These are phyloP conservation scores for Annulohypoxylon nitens DNA, from an alignment of 495 filamentous ascomycete species.

Conservation along the genomic window DNA sequence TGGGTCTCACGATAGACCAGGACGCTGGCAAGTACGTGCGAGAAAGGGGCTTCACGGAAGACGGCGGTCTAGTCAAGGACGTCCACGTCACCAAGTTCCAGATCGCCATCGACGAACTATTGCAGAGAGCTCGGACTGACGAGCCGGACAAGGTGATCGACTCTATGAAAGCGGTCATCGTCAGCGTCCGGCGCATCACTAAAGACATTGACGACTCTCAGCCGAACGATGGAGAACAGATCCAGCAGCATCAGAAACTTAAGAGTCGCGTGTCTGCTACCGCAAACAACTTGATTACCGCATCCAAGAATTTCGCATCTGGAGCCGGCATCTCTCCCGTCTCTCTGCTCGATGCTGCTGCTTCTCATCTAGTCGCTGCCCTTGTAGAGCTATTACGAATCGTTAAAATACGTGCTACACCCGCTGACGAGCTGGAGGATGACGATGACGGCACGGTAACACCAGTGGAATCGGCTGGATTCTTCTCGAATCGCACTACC, in stretches of 20 bases:
- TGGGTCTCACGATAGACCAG: constrained; percentile 75
- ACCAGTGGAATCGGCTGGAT: constrained; percentile 65
- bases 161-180: constrained; percentile 83
- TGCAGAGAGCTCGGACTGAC: constrained; percentile 80
- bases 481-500: constrained; percentile 63
- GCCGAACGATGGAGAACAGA: constrained; percentile 59
- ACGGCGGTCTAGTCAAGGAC: constrained; percentile 85
- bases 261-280: constrained; percentile 86
- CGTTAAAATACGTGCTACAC: constrained; percentile 85
- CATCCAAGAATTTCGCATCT: constrained; percentile 87
- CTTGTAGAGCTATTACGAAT: constrained; percentile 85
- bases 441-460: constrained; percentile 74
- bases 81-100: constrained; percentile 96
- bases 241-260: constrained; percentile 72
- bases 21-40: constrained; percentile 73
- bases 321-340: constrained; percentile 90
- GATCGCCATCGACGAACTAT: constrained; percentile 90
- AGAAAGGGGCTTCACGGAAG: constrained; percentile 77
- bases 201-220: constrained; percentile 77
- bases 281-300: constrained; percentile 95
- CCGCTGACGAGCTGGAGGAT: constrained; percentile 78
- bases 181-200: constrained; percentile 82
- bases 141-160: constrained; percentile 79
- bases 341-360: constrained; percentile 93
- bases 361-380: constrained; percentile 88